phyloP scores from a whole-genome alignment of 768 basidiomycete species.

The Pisolithus tinctorius region DNA sequence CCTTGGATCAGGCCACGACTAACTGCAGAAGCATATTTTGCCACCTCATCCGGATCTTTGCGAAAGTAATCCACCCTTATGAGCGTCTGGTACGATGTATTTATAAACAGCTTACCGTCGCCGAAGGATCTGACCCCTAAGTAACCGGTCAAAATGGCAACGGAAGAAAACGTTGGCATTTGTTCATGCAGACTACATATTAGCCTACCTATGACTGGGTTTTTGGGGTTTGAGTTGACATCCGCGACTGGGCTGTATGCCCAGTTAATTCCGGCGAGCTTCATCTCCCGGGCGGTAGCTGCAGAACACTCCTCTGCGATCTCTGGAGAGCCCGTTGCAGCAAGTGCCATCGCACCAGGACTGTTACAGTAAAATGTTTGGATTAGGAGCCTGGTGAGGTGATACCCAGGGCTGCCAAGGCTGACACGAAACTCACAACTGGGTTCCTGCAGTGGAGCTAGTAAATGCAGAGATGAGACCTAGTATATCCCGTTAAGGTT shows the following conservation, averaged over 20 bases:
- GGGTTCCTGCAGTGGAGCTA: conserved; percentile 48
- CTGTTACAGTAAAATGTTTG: conserved; percentile 25
- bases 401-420: neutral
- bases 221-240: conserved; percentile 61
- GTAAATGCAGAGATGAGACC: conserved; percentile 54
- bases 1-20: conserved; percentile 40
- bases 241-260: conserved; percentile 66
- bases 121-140: conserved; percentile 66
- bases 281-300: conserved; percentile 51
- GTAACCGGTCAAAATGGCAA: neutral
- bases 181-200: neutral
- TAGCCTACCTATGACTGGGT: conserved; percentile 62
- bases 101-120: conserved; percentile 37
- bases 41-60: conserved; percentile 50
- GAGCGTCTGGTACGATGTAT: neutral
- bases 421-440: conserved; percentile 45
- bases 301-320: conserved; percentile 41
- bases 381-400: neutral
- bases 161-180: neutral
- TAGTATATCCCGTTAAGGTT: conserved; percentile 15
- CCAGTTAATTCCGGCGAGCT: conserved; percentile 63
- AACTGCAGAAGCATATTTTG: conserved; percentile 41
- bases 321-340: conserved; percentile 42
- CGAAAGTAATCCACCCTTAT: neutral
- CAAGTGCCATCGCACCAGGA: conserved; percentile 69